Conservation (phyloP, 441 rosid species). For the Populus tomentosa region DNA sequence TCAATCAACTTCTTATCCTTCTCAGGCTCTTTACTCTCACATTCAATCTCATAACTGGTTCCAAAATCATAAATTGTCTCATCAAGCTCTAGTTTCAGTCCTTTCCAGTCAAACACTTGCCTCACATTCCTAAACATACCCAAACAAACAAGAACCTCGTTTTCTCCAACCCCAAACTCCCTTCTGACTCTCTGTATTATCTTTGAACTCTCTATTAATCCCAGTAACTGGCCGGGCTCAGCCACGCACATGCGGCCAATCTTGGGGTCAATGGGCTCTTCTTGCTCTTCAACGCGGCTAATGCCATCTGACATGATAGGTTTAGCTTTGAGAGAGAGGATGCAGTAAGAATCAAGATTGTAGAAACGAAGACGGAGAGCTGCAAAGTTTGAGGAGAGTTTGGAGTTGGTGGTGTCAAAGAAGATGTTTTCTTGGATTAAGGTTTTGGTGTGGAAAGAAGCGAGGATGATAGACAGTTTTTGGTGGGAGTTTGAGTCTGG, state of each 20-base stretch:
- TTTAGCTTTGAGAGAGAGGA: conserved; percentile 53
- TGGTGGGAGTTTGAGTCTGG: conserved; percentile 41
- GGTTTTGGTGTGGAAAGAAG: conserved; percentile 40
- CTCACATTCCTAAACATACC: conserved; percentile 84
- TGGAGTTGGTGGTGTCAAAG: conserved; percentile 43
- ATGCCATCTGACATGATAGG: conserved; percentile 47
- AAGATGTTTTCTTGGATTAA: conserved; percentile 55
- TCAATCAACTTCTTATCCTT: conserved; percentile 54
- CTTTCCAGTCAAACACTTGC: conserved; percentile 60
- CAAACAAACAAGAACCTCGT: conserved; percentile 48
- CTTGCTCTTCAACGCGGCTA: conserved; percentile 81
- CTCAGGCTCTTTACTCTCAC: conserved; percentile 76
- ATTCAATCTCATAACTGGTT: conserved; percentile 66
- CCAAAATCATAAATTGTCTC: conserved; percentile 78
- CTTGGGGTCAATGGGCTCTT: conserved; percentile 53
- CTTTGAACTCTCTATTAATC: conserved; percentile 31
- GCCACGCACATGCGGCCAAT: conserved; percentile 40
- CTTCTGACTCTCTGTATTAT: conserved; percentile 53
- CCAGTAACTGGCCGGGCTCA: conserved; percentile 34
- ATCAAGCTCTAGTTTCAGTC: conserved; percentile 71
- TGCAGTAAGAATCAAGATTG: conserved; percentile 40
- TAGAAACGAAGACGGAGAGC: conserved; percentile 67
- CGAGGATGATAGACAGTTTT: conserved; percentile 39
- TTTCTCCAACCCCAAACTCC: conserved; percentile 50
- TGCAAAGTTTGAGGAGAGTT: conserved; percentile 41